Evolutionary conservation across 2,329 filamentous ascomycete genomes (phyloP), one percentile per base, ranked within the genome.

Genomic region (Colletotrichum costaricense): DNA sequence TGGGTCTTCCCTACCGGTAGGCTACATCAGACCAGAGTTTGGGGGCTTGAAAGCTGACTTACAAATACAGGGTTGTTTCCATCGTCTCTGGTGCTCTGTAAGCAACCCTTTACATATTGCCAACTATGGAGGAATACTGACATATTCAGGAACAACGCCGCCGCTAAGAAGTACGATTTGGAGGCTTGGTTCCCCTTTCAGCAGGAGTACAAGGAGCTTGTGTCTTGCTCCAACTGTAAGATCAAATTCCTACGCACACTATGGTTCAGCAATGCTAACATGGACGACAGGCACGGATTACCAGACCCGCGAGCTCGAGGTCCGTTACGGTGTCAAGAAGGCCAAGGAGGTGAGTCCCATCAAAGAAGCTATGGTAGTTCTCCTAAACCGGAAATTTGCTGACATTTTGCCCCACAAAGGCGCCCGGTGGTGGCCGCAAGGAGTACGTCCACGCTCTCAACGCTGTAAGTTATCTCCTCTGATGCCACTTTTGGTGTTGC

Each of bases 181-280:
- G 97, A 99, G 83, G 96, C 97, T 3, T 97, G 95, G 94, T 98
- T 97, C 83, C 95, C 95, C 19, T 97, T 94, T 88, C 95, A 98
- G 83, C 93, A 93, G 78, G 97, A 98, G 84, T 99, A 98, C 89
- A 98, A 98, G 86, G 97, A 98, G 86, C 90, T 99, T 33, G 97
- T 98, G 63, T 97, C 94, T 24, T 98, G 95, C 89, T 97, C 95
- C 74, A 99, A 99, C 86, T 99, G 97, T 74, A 24, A 63, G 67
- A 5, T 12, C 87, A 97, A 95, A 82, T 98, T 46, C 1, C 19
- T 28, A 12, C 12, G 16, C 19, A 33, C 4, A 4, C 11, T 22
- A 19, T 2, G 5, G 19, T 16, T 11, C 6, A 5, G 54, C 16
- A 16, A 52, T 74, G 28, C 67, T 58, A 16, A 33, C 12, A 12